phyloP scores from a whole-genome alignment of 1,284 basidiomycete genomes.

The Ustilago crameri region DNA sequence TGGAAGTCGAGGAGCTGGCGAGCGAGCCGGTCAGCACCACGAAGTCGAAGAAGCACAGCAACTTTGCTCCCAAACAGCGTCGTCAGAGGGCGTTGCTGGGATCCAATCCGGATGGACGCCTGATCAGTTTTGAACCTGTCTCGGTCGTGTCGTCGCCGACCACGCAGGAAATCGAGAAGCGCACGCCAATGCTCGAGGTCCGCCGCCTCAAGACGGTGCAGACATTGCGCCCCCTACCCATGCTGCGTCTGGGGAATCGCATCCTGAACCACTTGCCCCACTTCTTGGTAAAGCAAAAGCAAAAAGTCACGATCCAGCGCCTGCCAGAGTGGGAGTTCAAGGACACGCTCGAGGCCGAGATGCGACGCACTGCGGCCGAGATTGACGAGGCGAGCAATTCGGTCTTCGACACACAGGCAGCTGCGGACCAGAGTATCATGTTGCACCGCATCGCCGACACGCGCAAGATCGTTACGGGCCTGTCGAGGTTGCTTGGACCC shows the following conservation, averaged over 20 bases:
- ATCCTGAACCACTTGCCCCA: slow-evolving; percentile 28
- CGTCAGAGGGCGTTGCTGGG: slow-evolving; percentile 42
- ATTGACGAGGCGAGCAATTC: slow-evolving; percentile 48
- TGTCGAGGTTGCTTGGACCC: slow-evolving; percentile 80
- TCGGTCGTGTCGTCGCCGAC: slow-evolving; percentile 12
- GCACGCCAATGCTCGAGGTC: slow-evolving; percentile 45
- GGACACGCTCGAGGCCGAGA: slow-evolving; percentile 41
- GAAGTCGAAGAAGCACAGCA: slow-evolving; percentile 25
- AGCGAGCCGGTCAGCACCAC: slow-evolving; percentile 24
- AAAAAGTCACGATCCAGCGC: slow-evolving; percentile 45
- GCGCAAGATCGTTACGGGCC: slow-evolving; percentile 82
- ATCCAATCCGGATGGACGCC: slow-evolving; percentile 38
- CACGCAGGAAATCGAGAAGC: slow-evolving; percentile 33
- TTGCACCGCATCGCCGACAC: slow-evolving; percentile 81
- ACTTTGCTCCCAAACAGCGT: slow-evolving; percentile 49
- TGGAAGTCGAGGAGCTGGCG: slow-evolving; percentile 46
- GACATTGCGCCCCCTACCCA: slow-evolving; percentile 20
- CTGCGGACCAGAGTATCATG: slow-evolving; percentile 69
- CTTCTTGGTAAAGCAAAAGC: slow-evolving; percentile 39
- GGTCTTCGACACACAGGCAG: slow-evolving; percentile 55
- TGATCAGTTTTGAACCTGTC: slow-evolving; percentile 48
- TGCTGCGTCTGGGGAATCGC: slow-evolving; percentile 14
- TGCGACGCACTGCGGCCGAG: slow-evolving; percentile 51
- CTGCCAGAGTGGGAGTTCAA: slow-evolving; percentile 49
- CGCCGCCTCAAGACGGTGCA: slow-evolving; percentile 46